Percentiles rank a stretch among this genome's conserved stretches.
Conservation (phyloP, 345 rosid species). For the Eucalyptus polybractea region DNA sequence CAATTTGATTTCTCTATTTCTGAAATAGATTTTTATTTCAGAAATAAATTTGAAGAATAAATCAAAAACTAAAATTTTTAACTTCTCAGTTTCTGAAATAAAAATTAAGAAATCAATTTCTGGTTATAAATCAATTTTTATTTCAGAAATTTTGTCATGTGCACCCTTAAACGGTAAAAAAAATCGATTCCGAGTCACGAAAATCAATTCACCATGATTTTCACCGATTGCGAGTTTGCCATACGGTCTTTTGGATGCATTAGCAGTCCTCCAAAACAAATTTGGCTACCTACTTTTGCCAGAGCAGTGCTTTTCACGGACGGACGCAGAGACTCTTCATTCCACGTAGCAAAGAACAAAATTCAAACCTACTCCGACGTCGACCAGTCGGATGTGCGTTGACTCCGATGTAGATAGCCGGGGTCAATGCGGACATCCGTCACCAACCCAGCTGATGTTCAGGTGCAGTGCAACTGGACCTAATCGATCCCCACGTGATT, state of each 20-base stretch:
- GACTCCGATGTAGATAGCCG: background rate
- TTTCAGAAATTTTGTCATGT: too few relatives aligned
- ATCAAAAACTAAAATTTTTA: too few relatives aligned
- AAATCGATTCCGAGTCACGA: background rate
- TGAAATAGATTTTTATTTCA: too few relatives aligned
- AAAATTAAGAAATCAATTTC: too few relatives aligned
- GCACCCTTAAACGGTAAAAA: too few relatives aligned
- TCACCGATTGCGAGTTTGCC: background rate
- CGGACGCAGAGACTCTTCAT: background rate
- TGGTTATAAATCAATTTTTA: too few relatives aligned
- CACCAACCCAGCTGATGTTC: background rate
- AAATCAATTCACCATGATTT: background rate
- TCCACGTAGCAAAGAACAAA: background rate
- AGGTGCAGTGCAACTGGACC: background rate
- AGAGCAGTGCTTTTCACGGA: background rate
- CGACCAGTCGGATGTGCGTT: background rate
- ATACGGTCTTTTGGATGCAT: background rate
- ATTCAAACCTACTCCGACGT: background rate
- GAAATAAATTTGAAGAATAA: too few relatives aligned
- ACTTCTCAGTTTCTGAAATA: too few relatives aligned
- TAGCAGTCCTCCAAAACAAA: background rate
- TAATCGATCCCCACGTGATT: rapidly evolving
- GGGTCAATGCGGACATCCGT: background rate
- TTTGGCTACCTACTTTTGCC: background rate
- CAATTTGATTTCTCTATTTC: too few relatives aligned